These are phyloP conservation scores for Scenedesmus sp. DNA, from an alignment of 163 green algal species.

Conservation along the genomic window DNA sequence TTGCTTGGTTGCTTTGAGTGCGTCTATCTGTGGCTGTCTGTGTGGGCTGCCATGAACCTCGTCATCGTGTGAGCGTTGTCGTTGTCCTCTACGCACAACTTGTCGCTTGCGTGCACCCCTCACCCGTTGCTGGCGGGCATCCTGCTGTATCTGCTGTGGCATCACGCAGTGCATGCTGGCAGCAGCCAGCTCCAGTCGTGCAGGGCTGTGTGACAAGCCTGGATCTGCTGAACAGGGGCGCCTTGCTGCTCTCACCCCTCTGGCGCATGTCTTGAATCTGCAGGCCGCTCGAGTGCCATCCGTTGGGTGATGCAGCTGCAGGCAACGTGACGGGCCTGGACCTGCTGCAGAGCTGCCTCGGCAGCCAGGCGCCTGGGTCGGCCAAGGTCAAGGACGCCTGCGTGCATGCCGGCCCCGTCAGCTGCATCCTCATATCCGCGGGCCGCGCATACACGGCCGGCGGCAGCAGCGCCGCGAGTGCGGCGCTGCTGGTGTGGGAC, in stretches of 20 bases:
- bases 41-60: no score
- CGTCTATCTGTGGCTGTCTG: no score
- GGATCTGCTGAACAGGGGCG: neutral
- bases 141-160: no score
- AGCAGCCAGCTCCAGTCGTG: no score
- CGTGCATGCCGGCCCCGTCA: slow-evolving; percentile 32
- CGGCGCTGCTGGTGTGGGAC: slow-evolving; percentile 53
- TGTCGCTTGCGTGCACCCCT: no score
- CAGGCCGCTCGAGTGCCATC: neutral
- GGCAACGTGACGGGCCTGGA: neutral
- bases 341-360: slow-evolving; percentile 33
- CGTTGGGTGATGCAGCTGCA: neutral
- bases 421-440: slow-evolving; percentile 5
- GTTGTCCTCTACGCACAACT: no score
- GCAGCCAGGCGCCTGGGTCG: neutral
- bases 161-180: no score
- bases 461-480: neutral
- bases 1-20: neutral
- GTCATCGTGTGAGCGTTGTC: no score
- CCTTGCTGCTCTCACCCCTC: neutral
- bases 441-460: slow-evolving; percentile 50
- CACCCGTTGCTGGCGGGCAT: no score
- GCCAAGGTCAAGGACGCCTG: slow-evolving; percentile 8
- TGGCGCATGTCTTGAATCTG: neutral
- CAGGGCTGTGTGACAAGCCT: neutral